A percentile compares a stretch with the other conserved stretches of the same genome.
phyloP scores from a whole-genome alignment of 495 filamentous ascomycete genomes.

The Penicillium riverlandense region DNA sequence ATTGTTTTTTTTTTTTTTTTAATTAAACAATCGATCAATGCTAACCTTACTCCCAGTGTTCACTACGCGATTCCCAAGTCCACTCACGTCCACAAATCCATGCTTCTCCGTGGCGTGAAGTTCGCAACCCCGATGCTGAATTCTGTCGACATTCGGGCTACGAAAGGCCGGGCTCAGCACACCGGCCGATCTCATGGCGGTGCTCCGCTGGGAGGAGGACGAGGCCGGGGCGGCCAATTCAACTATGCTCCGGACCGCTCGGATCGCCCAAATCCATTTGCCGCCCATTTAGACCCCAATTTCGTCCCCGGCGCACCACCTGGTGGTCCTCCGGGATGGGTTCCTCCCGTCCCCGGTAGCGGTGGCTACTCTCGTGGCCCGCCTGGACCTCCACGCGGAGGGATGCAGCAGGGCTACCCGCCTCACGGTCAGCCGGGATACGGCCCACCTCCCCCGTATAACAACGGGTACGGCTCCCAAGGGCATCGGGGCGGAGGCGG shows the following conservation, averaged over 20 bases:
- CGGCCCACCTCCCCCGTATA: constrained; percentile 18
- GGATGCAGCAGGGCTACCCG: constrained; percentile 22
- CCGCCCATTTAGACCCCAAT: constrained; percentile 44
- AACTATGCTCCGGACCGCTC: constrained; percentile 39
- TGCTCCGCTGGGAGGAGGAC: constrained; percentile 43
- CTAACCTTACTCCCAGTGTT: constrained; percentile 52
- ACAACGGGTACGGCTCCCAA: constrained; percentile 19
- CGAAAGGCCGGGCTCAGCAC: constrained; percentile 51
- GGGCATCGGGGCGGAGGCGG: constrained; percentile 20
- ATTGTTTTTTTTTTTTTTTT: neutral
- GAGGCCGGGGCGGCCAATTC: constrained; percentile 46
- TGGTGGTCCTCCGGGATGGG: constrained; percentile 32
- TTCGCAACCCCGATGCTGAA: constrained; percentile 63
- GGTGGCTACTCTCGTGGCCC: constrained; percentile 32
- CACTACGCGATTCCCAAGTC: constrained; percentile 74
- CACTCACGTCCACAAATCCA: constrained; percentile 76
- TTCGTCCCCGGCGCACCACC: constrained; percentile 31
- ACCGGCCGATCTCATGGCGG: constrained; percentile 60
- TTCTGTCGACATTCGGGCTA: constrained; percentile 61
- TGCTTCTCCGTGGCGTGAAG: constrained; percentile 81
- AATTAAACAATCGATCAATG: constrained; percentile 8
- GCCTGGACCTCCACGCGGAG: constrained; percentile 35
- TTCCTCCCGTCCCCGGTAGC: constrained; percentile 24
- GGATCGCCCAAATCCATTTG: constrained; percentile 50
- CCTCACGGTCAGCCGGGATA: constrained; percentile 16